Evolutionary conservation across 768 basidiomycete genomes (phyloP).

Genomic region (Leucogyrophana mollusca): DNA sequence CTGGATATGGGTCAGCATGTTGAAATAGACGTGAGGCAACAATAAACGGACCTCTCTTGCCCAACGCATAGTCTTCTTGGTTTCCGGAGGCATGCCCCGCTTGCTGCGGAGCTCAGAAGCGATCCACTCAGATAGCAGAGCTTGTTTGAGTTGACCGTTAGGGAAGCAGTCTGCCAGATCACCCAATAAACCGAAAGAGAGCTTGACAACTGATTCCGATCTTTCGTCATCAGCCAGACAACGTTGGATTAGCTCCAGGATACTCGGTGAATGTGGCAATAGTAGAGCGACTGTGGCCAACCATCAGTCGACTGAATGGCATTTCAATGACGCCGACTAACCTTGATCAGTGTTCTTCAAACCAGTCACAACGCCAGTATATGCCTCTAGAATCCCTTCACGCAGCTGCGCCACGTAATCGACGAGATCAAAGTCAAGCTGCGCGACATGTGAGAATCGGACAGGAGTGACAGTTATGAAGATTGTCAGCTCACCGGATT

Average conservation of each 20-base stretch:
- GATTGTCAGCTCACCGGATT: slow-evolving; percentile 72
- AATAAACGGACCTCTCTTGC: slow-evolving; percentile 74
- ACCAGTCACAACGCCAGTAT: slow-evolving; percentile 91
- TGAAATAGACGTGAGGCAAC: too few relatives aligned
- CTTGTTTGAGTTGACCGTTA: slow-evolving; percentile 75
- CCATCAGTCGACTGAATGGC: not conserved
- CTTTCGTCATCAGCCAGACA: slow-evolving; percentile 81
- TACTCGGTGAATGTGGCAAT: slow-evolving; percentile 65
- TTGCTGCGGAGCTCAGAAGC: slow-evolving; percentile 71
- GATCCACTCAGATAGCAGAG: slow-evolving; percentile 79
- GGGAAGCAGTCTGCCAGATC: slow-evolving; percentile 91
- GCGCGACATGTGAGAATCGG: slow-evolving; percentile 7
- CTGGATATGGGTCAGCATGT: slow-evolving; percentile 42
- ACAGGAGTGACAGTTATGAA: not conserved
- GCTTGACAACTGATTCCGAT: slow-evolving; percentile 71
- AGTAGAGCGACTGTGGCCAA: slow-evolving; percentile 32
- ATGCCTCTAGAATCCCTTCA: slow-evolving; percentile 96
- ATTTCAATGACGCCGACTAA: slow-evolving; percentile 20
- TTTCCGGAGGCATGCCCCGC: slow-evolving; percentile 70
- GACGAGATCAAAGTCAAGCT: slow-evolving; percentile 86
- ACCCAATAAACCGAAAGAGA: slow-evolving; percentile 84
- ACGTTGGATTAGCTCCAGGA: slow-evolving; percentile 80
- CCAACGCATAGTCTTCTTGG: slow-evolving; percentile 90
- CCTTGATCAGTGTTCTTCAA: slow-evolving; percentile 84
- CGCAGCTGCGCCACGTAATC: slow-evolving; percentile 90